Base-by-base conservation (phyloP, 2,329 filamentous ascomycete species). In the Diplodia corticola region DNA sequence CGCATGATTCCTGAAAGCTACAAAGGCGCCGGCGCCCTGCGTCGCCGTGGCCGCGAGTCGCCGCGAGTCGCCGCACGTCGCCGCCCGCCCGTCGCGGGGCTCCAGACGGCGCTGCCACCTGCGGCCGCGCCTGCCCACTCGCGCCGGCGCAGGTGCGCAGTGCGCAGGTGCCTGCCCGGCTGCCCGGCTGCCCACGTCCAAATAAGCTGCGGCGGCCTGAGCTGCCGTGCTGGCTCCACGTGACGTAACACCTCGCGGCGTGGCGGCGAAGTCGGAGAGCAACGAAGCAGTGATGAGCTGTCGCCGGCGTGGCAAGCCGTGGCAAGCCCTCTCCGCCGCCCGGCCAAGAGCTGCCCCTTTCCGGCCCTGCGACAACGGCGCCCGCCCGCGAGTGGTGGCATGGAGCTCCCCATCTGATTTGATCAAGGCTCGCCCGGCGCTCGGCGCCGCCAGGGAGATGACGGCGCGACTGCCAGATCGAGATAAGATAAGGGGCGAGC, bases 241-340 rank as follows among this genome's bases (percentile, higher is more conserved):
- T 61, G 57, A 61, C 57, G 57, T 49, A 61, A 49, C 40, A 46
- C 12, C n/a, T 5, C 40, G 40, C 57, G 44, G 57, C 57, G 57
- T 5, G 26, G 40, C 57, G 44, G 57, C 57, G 57, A 61, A 49
- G 44, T 61, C 57, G 57, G 57, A 61, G 44, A 61, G 40, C 48
- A 24, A 46, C 22, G 57, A 61, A 61, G 26, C 57, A 61, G 28
- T n/a, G 57, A 49, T 49, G 57, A 35, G 30, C 40, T 49, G 40
- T 61, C 57, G 54, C 54, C 33, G 28, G 28, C 35, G 54, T n/a
- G n/a, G n/a, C n/a, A n/a, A n/a, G n/a, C n/a, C 22, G 30, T 22
- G 28, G 51, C 54, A 28, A n/a, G 37, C 33, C 54, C 5, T 44
- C 55, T 60, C 55, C 55, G 55, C 55, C n/a, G 13, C 9, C 2